Conservation (phyloP, 106 monocot species). For the Allium fistulosum region DNA sequence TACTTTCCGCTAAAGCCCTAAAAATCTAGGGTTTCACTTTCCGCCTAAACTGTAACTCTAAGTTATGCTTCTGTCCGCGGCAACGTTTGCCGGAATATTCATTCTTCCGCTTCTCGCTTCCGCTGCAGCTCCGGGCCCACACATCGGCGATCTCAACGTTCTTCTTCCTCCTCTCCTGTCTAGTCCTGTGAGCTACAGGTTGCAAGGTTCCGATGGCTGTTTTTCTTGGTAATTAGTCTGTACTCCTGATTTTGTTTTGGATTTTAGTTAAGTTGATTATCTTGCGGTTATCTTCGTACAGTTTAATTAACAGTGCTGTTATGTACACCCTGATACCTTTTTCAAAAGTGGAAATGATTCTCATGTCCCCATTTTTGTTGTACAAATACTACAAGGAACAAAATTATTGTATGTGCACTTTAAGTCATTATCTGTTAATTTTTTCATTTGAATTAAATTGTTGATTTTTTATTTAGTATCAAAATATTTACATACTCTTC, state of each 20-base stretch:
- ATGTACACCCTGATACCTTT: too few species aligned
- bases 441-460: too few species aligned
- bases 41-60: not conserved
- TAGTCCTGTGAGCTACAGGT: constrained; percentile 66
- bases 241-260: not conserved
- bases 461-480: too few species aligned
- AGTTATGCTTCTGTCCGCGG: constrained; percentile 4
- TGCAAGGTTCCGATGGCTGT: constrained; percentile 71
- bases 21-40: constrained; percentile 1
- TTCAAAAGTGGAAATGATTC: too few species aligned
- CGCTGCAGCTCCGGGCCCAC: constrained; percentile 44
- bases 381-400: too few species aligned
- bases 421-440: too few species aligned
- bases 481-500: too few species aligned
- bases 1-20: not conserved
- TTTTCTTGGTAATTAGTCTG: constrained; percentile 57
- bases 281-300: too few species aligned
- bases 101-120: not conserved
- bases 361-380: too few species aligned
- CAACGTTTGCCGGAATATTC: constrained; percentile 4
- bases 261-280: too few species aligned
- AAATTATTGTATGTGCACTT: too few species aligned
- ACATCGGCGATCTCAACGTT: constrained; percentile 78
- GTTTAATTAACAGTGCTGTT: too few species aligned
- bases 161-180: constrained; percentile 81